Conservation (phyloP, 805 yeast species). For the Candida patagonica region DNA sequence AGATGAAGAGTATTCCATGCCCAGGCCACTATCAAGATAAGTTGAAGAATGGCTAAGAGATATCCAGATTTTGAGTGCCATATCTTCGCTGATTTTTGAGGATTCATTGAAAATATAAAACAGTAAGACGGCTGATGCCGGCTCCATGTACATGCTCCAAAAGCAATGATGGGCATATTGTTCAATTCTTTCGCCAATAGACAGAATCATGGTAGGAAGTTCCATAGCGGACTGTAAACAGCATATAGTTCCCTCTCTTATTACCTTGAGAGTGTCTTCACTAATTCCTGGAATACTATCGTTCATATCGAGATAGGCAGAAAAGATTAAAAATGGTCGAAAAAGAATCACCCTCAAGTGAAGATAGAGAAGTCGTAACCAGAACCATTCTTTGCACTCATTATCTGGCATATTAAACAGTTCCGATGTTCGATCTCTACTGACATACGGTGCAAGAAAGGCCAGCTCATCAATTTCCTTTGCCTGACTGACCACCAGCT, state of each 20-base stretch:
- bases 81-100: constrained; percentile 4
- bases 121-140: constrained; percentile 6
- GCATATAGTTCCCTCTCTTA: constrained; percentile 1
- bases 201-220: constrained; percentile 8
- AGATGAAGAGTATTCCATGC: constrained; percentile 1
- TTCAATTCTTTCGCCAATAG: constrained; percentile 7
- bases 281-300: background rate
- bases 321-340: constrained; percentile 8
- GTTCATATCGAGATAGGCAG: constrained; percentile 6
- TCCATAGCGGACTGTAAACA: constrained; percentile 8
- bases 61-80: constrained; percentile 9
- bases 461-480: constrained; percentile 7
- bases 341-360: constrained; percentile 6
- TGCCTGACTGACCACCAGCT: constrained; percentile 1
- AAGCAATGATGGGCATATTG: constrained; percentile 2
- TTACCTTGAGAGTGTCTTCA: background rate
- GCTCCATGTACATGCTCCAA: constrained; percentile 9
- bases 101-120: constrained; percentile 7
- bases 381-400: constrained; percentile 11
- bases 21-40: constrained; percentile 9
- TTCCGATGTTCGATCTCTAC: constrained; percentile 4
- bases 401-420: constrained; percentile 5
- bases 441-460: constrained; percentile 5
- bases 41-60: constrained; percentile 7
- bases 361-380: constrained; percentile 8